phyloP scores from a whole-genome alignment of 352 stramenopile genomes.

The Phytophthora fragariae region DNA sequence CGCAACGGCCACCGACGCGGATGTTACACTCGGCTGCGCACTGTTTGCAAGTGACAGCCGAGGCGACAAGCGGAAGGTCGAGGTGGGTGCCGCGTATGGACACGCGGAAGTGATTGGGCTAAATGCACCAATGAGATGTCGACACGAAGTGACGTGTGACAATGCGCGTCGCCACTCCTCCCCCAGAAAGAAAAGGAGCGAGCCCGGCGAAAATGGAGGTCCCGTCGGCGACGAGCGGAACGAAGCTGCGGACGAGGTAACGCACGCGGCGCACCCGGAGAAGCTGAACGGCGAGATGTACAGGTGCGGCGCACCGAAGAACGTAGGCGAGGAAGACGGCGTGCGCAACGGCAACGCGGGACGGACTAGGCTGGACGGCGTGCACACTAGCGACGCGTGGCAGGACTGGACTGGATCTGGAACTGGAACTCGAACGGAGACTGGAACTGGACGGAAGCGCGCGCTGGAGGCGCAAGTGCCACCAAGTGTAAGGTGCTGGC shows the following conservation, averaged over 20 bases:
- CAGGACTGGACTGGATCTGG: too few species aligned
- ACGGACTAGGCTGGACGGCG: not conserved
- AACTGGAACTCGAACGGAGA: too few species aligned
- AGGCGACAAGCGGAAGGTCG: not conserved
- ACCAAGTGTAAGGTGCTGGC: not conserved
- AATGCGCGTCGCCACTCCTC: not conserved
- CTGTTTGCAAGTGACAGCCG: constrained; percentile 13
- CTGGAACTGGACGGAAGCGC: constrained; percentile 1
- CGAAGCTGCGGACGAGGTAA: constrained; percentile 1
- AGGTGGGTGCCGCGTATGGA: not conserved
- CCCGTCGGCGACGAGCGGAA: not conserved
- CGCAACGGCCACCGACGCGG: constrained; percentile 11
- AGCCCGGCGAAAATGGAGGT: not conserved
- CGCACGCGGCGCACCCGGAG: constrained; percentile 3
- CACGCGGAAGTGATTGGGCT: constrained; percentile 5
- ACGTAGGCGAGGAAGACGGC: not conserved
- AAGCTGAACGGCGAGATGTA: constrained; percentile 2
- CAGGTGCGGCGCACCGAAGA: not conserved
- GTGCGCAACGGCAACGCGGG: constrained; percentile 1
- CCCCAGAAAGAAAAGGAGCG: constrained; percentile 6
- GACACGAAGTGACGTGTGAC: constrained; percentile 9
- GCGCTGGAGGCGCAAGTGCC: constrained; percentile 2
- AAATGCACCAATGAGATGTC: constrained; percentile 4
- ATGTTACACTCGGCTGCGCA: constrained; percentile 10
- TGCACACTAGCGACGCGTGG: too few species aligned